phyloP scores from a whole-genome alignment of 1,284 basidiomycete genomes.

The Boletus semigastroideus region DNA sequence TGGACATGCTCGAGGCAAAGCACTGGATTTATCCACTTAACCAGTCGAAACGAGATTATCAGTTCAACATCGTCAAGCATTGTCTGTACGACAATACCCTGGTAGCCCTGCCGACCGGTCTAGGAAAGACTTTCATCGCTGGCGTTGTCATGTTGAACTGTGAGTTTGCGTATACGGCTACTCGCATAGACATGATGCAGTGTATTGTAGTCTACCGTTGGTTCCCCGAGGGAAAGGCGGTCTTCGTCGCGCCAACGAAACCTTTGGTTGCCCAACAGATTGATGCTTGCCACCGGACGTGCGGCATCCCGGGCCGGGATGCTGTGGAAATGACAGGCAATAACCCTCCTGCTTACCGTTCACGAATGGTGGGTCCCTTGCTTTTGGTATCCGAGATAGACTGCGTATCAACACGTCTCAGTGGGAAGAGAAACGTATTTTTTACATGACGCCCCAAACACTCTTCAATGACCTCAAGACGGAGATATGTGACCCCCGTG shows the following conservation, averaged over 20 bases:
- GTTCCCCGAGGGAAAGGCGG: constrained; percentile 92
- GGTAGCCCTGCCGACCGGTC: constrained; percentile 92
- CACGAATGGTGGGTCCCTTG: constrained; percentile 55
- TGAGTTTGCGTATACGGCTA: constrained; percentile 37
- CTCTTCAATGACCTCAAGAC: constrained; percentile 84
- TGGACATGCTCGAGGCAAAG: constrained; percentile 76
- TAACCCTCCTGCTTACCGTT: constrained; percentile 49
- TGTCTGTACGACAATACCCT: constrained; percentile 93
- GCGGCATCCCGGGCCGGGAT: constrained; percentile 89
- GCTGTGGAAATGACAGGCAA: constrained; percentile 89
- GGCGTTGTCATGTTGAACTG: constrained; percentile 96
- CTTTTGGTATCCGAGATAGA: background rate
- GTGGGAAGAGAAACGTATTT: constrained; percentile 88
- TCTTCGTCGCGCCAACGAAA: constrained; percentile 96
- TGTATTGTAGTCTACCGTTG: constrained; percentile 74
- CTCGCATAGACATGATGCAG: constrained; percentile 4
- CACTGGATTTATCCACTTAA: constrained; percentile 96
- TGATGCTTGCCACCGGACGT: constrained; percentile 89
- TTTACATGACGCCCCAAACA: constrained; percentile 99
- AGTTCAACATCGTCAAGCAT: constrained; percentile 89
- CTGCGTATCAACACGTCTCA: constrained; percentile 29
- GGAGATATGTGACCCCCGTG: constrained; percentile 73
- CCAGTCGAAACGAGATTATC: constrained; percentile 87
- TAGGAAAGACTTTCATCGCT: constrained; percentile 98
- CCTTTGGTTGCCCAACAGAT: constrained; percentile 96